Percentiles rank a stretch among this genome's conserved stretches.
phyloP scores from a whole-genome alignment of 306 rosid species.

The Cucumis hystrix region DNA sequence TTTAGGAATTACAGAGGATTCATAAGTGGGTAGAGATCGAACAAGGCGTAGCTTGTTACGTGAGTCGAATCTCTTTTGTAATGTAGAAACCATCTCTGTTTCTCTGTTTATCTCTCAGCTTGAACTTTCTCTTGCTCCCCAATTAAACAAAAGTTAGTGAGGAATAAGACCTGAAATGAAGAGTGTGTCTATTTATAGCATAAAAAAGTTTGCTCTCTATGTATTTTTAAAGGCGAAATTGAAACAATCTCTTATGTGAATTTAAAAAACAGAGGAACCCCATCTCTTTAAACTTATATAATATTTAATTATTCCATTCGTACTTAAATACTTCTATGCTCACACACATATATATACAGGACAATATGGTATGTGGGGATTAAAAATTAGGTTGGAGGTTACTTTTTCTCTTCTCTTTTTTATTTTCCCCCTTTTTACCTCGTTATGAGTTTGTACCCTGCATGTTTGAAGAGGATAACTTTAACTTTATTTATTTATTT shows the following conservation, averaged over 20 bases:
- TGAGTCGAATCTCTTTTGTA: conserved; percentile 34
- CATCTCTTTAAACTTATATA: background rate
- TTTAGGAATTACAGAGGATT: conserved; percentile 23
- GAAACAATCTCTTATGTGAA: conserved; percentile 6
- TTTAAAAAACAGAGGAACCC: background rate
- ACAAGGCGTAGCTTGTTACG: conserved; percentile 54
- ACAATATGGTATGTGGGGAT: background rate
- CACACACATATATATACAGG: background rate
- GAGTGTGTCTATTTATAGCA: conserved; percentile 37
- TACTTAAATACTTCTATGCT: background rate
- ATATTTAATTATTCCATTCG: background rate
- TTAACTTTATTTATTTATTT: background rate
- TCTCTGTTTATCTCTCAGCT: background rate
- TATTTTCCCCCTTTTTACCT: background rate
- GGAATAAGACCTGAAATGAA: background rate
- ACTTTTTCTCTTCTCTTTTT: background rate
- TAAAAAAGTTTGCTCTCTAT: conserved; percentile 9
- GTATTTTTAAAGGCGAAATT: background rate
- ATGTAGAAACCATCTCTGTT: conserved; percentile 38
- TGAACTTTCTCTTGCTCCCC: conserved; percentile 5
- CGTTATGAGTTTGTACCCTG: background rate
- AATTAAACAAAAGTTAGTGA: conserved; percentile 16
- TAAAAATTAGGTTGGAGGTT: background rate
- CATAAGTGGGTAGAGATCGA: conserved; percentile 27
- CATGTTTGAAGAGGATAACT: background rate